Base-by-base conservation (phyloP, 768 basidiomycete genomes). In the Trametes cubensis region DNA sequence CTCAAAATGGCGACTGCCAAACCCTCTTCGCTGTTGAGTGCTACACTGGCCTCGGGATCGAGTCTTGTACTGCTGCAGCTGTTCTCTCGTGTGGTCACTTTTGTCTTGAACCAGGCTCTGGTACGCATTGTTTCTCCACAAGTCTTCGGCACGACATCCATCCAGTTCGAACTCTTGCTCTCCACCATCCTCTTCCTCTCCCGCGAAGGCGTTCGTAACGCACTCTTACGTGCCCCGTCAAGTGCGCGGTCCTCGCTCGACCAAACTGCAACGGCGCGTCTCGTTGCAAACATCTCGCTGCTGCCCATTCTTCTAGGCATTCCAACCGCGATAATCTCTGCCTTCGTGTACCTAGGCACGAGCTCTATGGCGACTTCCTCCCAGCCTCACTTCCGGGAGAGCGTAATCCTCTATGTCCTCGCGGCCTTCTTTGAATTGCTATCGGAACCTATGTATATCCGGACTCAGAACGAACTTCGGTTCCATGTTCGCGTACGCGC, bases 121-220 rank as follows among this genome's bases (percentile, higher is more conserved):
- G 80, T 98, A 42, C 87, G 94, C 0, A 80, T 95, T 28, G 88
- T 90, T 2, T 87, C 93, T 0, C 95, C 95, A 0, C 83, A 84
- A 38, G 89, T 88, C 15, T 95, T 93, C 71, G 90, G 96, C 11
- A 94, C 92, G 0, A 94, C 93, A 17, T 85, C 94, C 0, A 90
- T 99, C 63, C 95, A 97, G 69, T 94, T 98, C 74, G 97, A 98
- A 72, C 84, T 98, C 26, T 71, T 98, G 25, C 82, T 92, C 48
- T 92, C 89, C 67, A 94, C 94, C 13, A 91, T 95, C 68, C 80
- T 98, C 46, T 98, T 98, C 73, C 80, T 98, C 8, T 88, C 89
- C 38, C 81, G 97, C n/a, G 97, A 99, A 73, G 96, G 95, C 18
- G 83, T 98, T 8, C 82, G 97, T 42, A 92, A 89, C 71, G 87